Base-by-base conservation (phyloP, 345 rosid genomes). In the Lenwebbia sp. region DNA sequence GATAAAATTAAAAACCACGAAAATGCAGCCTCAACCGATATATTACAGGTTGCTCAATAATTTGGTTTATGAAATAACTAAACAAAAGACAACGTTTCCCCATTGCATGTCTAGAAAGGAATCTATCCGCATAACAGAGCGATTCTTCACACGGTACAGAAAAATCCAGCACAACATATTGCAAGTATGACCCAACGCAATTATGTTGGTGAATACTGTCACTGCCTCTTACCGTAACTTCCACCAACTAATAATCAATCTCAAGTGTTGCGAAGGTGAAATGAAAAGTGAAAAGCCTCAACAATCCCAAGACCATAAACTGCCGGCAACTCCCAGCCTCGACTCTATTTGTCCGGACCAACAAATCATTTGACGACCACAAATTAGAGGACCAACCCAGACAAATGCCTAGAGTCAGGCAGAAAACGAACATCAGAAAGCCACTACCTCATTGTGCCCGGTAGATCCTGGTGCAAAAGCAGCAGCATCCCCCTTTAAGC, bases 401-500 rank as follows among this genome's bases (percentile, higher is more conserved):
- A 83, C 60, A 70, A 19, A 70, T 33, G 37, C 7, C 85, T 26
- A 44, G 54, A 8, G 53, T 58, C 83, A 26, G 5, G 70, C 78
- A 37, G 41, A 33, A 47, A 82, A 82, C 30, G 25, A 82, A 40
- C 49, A 55, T 6, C 62, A n/a, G 41, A n/a, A 28, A 25, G 40
- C 41, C 84, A 58, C 22, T 21, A 23, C 76, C 74, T 23, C 85
- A 37, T 28, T 23, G 5, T 74, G 37, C 85, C 84, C n/a, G 3
- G 47, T 37, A 70, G 13, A 70, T 70, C 47, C 47, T 19, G 47
- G 47, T 51, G 54, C 86, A 84, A 60, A 62, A 47, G 70, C 40
- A 47, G 74, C 41, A 22, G 87, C 70, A 86, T 70, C 83, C 82
- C 84, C 60, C 86, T 52, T 92, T 89, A 95, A 86, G 93, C 74